Conservation (phyloP, 306 rosid genomes). For the Sophora flavescens region DNA sequence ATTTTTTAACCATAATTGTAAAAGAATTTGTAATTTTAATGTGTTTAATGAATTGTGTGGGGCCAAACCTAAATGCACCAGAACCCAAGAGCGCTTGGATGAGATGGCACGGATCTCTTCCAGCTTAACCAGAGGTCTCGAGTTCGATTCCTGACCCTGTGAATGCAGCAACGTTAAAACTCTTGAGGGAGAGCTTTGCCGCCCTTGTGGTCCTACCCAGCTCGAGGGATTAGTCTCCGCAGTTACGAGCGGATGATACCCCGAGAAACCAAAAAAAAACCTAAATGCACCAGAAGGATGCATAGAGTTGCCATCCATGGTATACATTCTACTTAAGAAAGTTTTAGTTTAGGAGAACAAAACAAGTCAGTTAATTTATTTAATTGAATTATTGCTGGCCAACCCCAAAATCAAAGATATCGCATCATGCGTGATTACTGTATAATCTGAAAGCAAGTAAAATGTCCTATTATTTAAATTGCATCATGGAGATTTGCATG, state of each 20-base stretch:
- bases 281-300: neutral
- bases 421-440: neutral
- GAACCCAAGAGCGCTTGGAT: too few species aligned
- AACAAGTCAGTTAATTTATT: neutral
- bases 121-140: too few species aligned
- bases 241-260: too few species aligned
- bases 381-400: slow-evolving; percentile 9
- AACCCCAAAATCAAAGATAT: slow-evolving; percentile 5
- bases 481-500: neutral
- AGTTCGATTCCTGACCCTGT: too few species aligned
- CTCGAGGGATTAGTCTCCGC: too few species aligned
- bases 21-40: neutral
- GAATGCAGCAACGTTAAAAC: too few species aligned
- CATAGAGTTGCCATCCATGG: slow-evolving; percentile 24
- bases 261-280: too few species aligned
- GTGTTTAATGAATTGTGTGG: neutral
- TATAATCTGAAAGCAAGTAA: slow-evolving; percentile 10
- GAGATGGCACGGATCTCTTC: too few species aligned
- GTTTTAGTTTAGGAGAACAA: neutral
- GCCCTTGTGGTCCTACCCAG: too few species aligned
- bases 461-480: neutral
- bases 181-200: too few species aligned
- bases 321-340: neutral
- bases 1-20: slow-evolving; percentile 1
- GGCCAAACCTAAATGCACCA: neutral